A percentile compares a stretch with the other conserved stretches of the same genome.
phyloP scores from a whole-genome alignment of 345 rosid genomes.

The Corymbia maculata region DNA sequence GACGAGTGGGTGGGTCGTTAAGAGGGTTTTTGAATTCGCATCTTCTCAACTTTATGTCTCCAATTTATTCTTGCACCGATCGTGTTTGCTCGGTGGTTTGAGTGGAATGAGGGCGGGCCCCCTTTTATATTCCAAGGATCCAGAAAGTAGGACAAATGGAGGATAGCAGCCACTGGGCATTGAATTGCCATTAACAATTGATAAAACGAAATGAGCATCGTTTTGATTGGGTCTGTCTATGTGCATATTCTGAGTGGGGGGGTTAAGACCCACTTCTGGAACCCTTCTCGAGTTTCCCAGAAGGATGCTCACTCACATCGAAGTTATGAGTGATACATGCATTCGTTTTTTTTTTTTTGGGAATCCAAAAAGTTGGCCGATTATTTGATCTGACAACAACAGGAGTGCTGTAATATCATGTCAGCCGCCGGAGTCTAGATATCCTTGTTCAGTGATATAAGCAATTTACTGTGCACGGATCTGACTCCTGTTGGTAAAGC shows the following conservation, averaged over 20 bases:
- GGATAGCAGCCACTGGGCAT: neutral
- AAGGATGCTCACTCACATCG: neutral
- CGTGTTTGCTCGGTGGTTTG: neutral
- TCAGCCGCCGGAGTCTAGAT: neutral
- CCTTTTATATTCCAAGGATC: neutral
- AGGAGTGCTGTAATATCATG: neutral
- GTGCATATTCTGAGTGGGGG: neutral
- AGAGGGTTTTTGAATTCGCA: neutral
- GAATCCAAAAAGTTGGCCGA: neutral
- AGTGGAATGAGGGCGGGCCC: neutral
- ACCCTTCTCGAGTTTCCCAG: neutral
- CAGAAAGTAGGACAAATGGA: neutral
- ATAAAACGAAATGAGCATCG: neutral
- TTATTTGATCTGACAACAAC: neutral
- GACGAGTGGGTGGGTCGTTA: neutral
- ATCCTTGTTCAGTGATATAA: neutral
- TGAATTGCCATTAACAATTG: neutral
- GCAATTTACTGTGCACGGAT: neutral
- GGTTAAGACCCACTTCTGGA: neutral
- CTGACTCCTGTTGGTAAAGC: neutral
- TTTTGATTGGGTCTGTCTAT: neutral
- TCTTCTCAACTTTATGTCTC: neutral
- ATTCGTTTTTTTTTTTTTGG: neutral
- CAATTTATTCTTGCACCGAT: neutral
- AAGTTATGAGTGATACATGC: neutral